phyloP scores from a whole-genome alignment of 2,329 filamentous ascomycete species.

The Phaeosphaeriaceae sp. region DNA sequence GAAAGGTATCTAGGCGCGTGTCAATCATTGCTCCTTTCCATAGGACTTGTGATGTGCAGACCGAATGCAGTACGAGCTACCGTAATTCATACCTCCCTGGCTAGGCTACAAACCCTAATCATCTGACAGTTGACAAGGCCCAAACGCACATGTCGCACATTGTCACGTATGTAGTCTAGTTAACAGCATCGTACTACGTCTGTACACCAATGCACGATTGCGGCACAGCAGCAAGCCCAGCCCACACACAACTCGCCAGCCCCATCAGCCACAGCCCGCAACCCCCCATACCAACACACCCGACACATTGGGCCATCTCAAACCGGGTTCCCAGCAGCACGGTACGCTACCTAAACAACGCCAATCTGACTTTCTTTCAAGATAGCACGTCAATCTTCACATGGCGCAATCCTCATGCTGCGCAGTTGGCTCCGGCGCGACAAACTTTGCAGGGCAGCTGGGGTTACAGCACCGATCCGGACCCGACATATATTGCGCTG shows the following conservation, averaged over 20 bases:
- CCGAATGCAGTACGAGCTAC: not conserved
- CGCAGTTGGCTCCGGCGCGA: too few species aligned
- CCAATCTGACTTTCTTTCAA: not conserved
- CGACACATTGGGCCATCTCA: conserved; percentile 4
- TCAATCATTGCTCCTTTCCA: not conserved
- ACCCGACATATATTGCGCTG: too few species aligned
- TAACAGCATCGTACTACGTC: too few species aligned
- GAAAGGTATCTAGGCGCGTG: conserved; percentile 1
- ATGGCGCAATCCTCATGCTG: not conserved
- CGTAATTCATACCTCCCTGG: too few species aligned
- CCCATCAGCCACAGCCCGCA: conserved; percentile 3
- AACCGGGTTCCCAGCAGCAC: not conserved
- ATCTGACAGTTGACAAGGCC: too few species aligned
- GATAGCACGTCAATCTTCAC: not conserved
- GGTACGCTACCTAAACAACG: not conserved
- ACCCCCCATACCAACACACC: not conserved
- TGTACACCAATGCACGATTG: conserved; percentile 2
- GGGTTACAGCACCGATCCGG: too few species aligned
- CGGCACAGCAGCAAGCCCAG: conserved; percentile 4
- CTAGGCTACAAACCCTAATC: too few species aligned
- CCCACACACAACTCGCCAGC: not conserved
- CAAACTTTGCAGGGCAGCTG: too few species aligned
- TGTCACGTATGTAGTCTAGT: too few species aligned
- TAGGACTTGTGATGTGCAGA: not conserved
- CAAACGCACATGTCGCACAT: too few species aligned